Percentiles rank a stretch among this genome's conserved stretches.
Evolutionary conservation across 495 filamentous ascomycete genomes (phyloP).

Genomic region (Thozetella sp.): DNA sequence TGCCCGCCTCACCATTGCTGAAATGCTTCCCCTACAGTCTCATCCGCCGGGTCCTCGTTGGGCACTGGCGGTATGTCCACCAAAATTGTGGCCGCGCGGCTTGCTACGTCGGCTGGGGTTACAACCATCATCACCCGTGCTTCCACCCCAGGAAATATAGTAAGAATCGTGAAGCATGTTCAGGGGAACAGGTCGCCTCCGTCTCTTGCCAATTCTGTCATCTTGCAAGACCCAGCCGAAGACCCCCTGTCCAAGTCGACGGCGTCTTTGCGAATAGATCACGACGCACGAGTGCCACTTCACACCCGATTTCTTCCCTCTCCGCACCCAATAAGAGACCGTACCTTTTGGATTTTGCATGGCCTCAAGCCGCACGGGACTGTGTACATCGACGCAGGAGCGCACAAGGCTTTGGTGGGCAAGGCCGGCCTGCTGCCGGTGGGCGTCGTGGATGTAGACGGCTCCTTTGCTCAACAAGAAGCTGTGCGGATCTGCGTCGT

Average conservation of each 20-base stretch:
- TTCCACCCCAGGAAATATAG: conserved; percentile 90
- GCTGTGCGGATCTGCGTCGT: conserved; percentile 83
- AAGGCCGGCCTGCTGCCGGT: conserved; percentile 92
- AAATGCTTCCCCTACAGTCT: conserved; percentile 53
- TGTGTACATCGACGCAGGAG: conserved; percentile 88
- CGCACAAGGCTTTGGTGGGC: conserved; percentile 72
- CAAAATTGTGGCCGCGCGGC: conserved; percentile 92
- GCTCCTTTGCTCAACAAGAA: conserved; percentile 89
- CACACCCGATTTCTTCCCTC: conserved; percentile 94
- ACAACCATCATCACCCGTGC: conserved; percentile 93
- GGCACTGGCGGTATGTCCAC: conserved; percentile 99
- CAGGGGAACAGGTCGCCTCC: conserved; percentile 54
- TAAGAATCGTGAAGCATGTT: conserved; percentile 80
- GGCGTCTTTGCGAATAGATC: conserved; percentile 23
- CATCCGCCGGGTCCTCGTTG: conserved; percentile 81
- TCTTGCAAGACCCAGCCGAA: conserved; percentile 14
- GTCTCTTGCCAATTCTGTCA: conserved; percentile 21
- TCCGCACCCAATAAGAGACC: conserved; percentile 83
- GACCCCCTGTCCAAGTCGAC: conserved; percentile 35
- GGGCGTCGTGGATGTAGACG: conserved; percentile 87
- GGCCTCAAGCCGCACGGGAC: conserved; percentile 92
- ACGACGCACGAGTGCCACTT: conserved; percentile 55
- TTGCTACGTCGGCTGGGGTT: conserved; percentile 93
- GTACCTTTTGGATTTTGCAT: conserved; percentile 96
- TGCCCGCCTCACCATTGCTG: conserved; percentile 1